Base-by-base conservation (phyloP, 2,329 filamentous ascomycete species). In the Fusarium sp. region DNA sequence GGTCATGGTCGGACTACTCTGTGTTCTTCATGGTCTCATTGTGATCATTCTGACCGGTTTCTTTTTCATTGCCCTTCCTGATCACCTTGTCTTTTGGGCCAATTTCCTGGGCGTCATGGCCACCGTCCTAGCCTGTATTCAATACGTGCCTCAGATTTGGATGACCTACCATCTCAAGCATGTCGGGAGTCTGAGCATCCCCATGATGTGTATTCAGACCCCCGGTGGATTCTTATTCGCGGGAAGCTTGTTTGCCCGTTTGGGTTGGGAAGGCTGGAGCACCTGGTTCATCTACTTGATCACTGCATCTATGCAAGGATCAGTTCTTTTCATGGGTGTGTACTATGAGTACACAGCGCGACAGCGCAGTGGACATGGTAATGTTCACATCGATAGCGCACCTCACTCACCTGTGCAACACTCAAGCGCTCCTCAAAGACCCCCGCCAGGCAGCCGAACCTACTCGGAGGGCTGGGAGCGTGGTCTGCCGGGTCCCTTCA, bases 121-220 rank as follows among this genome's bases (percentile, higher is more conserved):
- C 19, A 92, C 93, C 1, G 79, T 88, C 2, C 87, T 99, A 7
- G 92, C 96, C 1, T 91, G 88, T 0, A 86, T 98, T 22, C 96
- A 99, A 80, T 99, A 98, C 79, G 83, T 99, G 17, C 96, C 96
- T 0, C 96, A 99, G 80, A 97, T 99, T 68, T 94, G 90, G 81
- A 97, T 92, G 52, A 99, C 96, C 0, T 96, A 92, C 80, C 87
- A 84, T 52, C 83, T 97, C 59, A 92, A 95, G 76, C 90, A 94
- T 73, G 91, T 97, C 3, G 94, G 94, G 55, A 97, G 94, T 77
- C 82, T 99, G 72, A 97, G 93, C 75, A 96, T 99, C 57, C 91
- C 93, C 6, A 98, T 97, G 91, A 98, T 99, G 94, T 92, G 92
- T 76, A 97, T 99, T 33, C 96, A 99, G 78, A 97, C 95, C 0